A percentile compares a stretch with the other conserved stretches of the same genome.
These are phyloP conservation scores for Rasamsonia emersonii DNA, from an alignment of 2,329 filamentous ascomycete genomes.

Conservation along the genomic window DNA sequence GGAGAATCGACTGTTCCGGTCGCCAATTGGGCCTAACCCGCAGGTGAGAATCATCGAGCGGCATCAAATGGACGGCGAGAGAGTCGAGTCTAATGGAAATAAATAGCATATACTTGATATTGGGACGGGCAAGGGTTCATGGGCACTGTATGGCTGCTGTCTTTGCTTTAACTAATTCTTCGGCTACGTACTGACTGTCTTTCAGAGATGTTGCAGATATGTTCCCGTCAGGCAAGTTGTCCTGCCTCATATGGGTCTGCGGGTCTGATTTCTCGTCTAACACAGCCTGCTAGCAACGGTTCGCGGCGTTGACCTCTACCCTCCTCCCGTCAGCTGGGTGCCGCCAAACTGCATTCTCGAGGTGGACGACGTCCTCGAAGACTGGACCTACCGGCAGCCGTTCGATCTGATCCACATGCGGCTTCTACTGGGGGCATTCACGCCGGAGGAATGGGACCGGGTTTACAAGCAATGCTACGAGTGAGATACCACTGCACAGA, in stretches of 20 bases:
- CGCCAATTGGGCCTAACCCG: conserved; percentile 8
- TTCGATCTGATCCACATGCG: conserved; percentile 14
- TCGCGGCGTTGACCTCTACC: conserved; percentile 15
- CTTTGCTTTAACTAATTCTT: background rate
- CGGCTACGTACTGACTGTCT: conserved; percentile 1
- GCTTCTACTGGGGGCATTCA: conserved; percentile 14
- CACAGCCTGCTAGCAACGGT: conserved; percentile 11
- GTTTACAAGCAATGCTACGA: conserved; percentile 13
- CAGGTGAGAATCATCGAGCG: conserved; percentile 2
- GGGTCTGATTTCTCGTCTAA: background rate
- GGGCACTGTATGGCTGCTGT: conserved; percentile 11
- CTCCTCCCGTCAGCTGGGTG: conserved; percentile 11
- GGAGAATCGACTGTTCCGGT: conserved; percentile 11
- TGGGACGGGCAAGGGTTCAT: conserved; percentile 16
- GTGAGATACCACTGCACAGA: conserved; percentile 4
- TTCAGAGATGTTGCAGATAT: conserved; percentile 12
- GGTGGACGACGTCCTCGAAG: conserved; percentile 13
- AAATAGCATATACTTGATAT: conserved; percentile 15
- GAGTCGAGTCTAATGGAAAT: conserved; percentile 2
- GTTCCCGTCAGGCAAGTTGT: conserved; percentile 7
- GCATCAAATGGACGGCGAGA: conserved; percentile 1
- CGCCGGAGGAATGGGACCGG: conserved; percentile 7
- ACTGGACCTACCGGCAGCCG: conserved; percentile 11
- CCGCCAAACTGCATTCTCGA: conserved; percentile 17
- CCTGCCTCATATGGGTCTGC: conserved; percentile 2